Percentiles rank a stretch among this genome's conserved stretches.
These are phyloP conservation scores for Candida sithepensis DNA, from an alignment of 805 yeast species.

Conservation along the genomic window DNA sequence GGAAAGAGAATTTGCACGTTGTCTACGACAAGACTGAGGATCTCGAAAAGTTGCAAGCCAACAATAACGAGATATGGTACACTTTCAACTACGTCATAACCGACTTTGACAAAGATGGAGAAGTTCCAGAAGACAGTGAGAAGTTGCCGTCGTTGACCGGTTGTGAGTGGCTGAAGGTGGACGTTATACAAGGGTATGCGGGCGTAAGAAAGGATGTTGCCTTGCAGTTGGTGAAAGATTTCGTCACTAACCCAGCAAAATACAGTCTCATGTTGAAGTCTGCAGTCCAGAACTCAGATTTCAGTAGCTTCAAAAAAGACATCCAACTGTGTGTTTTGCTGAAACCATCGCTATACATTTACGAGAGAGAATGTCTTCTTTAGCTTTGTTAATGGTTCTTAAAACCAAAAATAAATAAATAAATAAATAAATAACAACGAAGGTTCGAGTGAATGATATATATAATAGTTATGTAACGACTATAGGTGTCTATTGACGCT, in stretches of 20 bases:
- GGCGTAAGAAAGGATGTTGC: conserved; percentile 33
- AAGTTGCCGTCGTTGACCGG: conserved; percentile 21
- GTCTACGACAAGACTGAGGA: conserved; percentile 80
- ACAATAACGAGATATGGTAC: conserved; percentile 36
- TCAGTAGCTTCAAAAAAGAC: conserved; percentile 6
- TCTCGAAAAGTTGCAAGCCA: conserved; percentile 26
- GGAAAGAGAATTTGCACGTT: conserved; percentile 24
- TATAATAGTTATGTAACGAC: no score
- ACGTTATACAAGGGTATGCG: conserved; percentile 35
- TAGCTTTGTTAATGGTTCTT: background rate
- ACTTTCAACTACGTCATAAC: conserved; percentile 34
- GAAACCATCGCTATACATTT: conserved; percentile 17
- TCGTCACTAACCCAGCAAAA: conserved; percentile 9
- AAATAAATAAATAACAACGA: background rate
- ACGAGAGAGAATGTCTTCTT: conserved; percentile 10
- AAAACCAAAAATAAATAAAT: background rate
- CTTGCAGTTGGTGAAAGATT: background rate
- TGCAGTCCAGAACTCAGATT: conserved; percentile 10
- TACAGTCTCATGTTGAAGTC: background rate
- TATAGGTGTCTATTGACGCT: no score
- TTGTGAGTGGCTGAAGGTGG: conserved; percentile 42
- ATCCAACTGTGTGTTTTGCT: conserved; percentile 4
- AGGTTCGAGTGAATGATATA: no score
- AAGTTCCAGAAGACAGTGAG: background rate
- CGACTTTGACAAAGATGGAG: conserved; percentile 2